Evolutionary conservation across 257 asterid species (phyloP), one percentile per base, ranked within the genome.

Genomic region (Capsicum baccatum): DNA sequence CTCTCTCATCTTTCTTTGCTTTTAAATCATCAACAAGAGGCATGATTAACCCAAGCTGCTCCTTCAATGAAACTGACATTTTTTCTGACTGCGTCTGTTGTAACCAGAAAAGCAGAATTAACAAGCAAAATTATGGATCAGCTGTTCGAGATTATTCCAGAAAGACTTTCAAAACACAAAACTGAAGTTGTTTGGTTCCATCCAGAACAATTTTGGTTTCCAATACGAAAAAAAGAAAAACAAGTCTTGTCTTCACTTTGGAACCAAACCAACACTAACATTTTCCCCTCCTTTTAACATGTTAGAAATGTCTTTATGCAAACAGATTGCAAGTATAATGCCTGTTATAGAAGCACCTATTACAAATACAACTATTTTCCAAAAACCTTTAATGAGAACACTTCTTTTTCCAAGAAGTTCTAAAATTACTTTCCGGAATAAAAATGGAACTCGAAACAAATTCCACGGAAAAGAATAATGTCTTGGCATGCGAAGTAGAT

Each of bases 21-120:
- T 91, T 94, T 84, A 96, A 87, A 87, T 92, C 97, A 84, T 94
- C 98, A 44, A 94, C 92, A 39, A 96, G 82, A 44, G 98, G 94
- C 80, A 90, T 84, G 62, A 96, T 92, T n/a, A 92, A 87, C 68
- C 95, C 92, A 74, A 95, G 89, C 87, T 94, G 96, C 67, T 91
- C 94, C 88, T 93, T 94, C 92, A 94, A 86, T 56, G 98, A 86
- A 86, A 87, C 88, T 26, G 86, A 81, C 83, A 82, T 91, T 87
- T 91, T 92, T 86, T 89, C 96, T 35, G 91, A 80, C 84, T 89
- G 92, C 60, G 91, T 83, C 94, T 92, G 92, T 88, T 60, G 17
- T 84, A 69, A 80, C 84, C 80, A 69, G 55, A 70, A 88, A 58
- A 54, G 17, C 19, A 87, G 58, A 83, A 50, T 78, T 82, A 57